Conservation (phyloP, 805 yeast genomes). For the Tetrapisispora fleetii region DNA sequence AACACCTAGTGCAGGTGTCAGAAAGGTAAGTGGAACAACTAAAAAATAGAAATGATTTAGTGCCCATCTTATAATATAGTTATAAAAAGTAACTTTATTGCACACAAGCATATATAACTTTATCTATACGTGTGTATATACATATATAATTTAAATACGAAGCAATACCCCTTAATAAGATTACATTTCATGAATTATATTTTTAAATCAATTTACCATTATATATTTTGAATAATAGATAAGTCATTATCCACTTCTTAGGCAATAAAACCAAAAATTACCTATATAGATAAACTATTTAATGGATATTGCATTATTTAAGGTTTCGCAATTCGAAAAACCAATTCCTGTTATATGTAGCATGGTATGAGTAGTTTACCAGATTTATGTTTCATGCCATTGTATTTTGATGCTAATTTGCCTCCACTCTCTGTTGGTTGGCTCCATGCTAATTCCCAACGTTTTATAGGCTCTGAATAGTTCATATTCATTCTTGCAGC, state of each 20-base stretch:
- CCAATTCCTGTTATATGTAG: conserved; percentile 13
- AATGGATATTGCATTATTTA: no score
- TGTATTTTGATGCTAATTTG: conserved; percentile 44
- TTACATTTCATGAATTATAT: neutral
- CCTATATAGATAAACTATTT: no score
- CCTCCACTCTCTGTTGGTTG: conserved; percentile 65
- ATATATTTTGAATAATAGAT: no score
- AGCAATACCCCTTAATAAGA: neutral
- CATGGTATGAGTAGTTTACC: conserved; percentile 27
- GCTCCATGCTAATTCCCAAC: conserved; percentile 50
- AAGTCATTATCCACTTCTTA: no score
- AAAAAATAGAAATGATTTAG: conserved; percentile 11
- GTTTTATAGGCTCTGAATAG: conserved; percentile 39
- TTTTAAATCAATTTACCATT: no score
- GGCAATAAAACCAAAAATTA: no score
- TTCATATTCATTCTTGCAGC: conserved; percentile 36
- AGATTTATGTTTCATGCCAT: conserved; percentile 41
- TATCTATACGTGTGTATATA: no score
- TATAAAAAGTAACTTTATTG: no score
- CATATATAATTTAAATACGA: no score
- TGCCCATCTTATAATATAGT: neutral
- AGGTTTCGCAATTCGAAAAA: no score
- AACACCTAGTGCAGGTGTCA: conserved; percentile 26
- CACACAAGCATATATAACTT: no score
- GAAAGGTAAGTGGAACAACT: conserved; percentile 27